Percentiles rank a stretch among this genome's conserved stretches.
phyloP scores from a whole-genome alignment of 192 early-diverging fungal genomes.

The Coemansia sp. region DNA sequence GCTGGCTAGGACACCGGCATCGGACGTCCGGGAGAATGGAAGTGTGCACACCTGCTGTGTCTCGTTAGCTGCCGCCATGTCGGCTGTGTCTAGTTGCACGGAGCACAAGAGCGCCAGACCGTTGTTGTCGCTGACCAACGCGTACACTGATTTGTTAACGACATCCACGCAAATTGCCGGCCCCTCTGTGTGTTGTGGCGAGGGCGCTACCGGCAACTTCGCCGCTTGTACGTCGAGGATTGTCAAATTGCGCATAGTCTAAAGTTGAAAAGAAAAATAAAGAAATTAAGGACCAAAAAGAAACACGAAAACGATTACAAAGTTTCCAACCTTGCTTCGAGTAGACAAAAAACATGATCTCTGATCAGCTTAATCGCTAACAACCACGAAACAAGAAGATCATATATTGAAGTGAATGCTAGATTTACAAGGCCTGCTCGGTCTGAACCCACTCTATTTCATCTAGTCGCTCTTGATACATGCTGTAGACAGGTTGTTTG shows the following conservation, averaged over 20 bases:
- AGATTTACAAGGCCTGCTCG: background rate
- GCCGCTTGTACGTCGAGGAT: constrained; percentile 15
- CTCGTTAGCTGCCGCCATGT: background rate
- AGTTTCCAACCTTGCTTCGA: background rate
- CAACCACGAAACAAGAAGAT: background rate
- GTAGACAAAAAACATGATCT: background rate
- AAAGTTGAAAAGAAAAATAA: constrained; percentile 4
- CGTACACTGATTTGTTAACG: constrained; percentile 1
- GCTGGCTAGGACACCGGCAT: constrained; percentile 6
- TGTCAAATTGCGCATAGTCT: constrained; percentile 29
- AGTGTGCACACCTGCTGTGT: background rate
- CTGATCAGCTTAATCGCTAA: background rate
- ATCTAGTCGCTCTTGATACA: background rate
- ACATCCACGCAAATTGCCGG: constrained; percentile 22
- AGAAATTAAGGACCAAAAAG: background rate
- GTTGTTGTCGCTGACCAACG: constrained; percentile 9
- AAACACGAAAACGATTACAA: background rate
- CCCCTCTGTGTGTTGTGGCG: background rate
- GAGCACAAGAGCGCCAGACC: background rate
- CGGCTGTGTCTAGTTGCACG: background rate
- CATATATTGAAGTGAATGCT: too few relatives aligned
- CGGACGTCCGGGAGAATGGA: constrained; percentile 25
- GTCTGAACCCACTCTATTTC: background rate
- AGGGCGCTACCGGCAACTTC: constrained; percentile 7
- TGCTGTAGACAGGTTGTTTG: background rate